Conservation (phyloP, 2,329 filamentous ascomycete species). For the Fusarium caatingaense region DNA sequence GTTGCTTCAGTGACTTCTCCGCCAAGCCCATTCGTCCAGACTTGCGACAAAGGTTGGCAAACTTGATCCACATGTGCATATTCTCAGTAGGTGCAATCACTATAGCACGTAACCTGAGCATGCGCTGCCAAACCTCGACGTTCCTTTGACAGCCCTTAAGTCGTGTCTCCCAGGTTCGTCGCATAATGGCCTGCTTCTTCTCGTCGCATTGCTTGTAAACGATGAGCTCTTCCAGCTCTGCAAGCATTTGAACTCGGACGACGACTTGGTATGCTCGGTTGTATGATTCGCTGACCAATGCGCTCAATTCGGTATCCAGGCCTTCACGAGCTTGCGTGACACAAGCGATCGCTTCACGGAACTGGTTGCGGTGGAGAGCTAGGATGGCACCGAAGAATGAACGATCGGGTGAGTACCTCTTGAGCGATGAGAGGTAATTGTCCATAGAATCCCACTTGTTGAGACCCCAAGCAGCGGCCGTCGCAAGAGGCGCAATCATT, state of each 20-base stretch:
- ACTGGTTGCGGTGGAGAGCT: conserved; percentile 94
- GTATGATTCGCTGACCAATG: conserved; percentile 97
- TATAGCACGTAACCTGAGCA: conserved; percentile 92
- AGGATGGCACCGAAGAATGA: conserved; percentile 98
- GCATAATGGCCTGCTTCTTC: conserved; percentile 90
- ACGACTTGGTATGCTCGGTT: conserved; percentile 98
- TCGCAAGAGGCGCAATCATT: conserved; percentile 91
- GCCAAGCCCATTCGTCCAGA: conserved; percentile 93
- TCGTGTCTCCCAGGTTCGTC: conserved; percentile 94
- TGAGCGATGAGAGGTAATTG: conserved; percentile 94
- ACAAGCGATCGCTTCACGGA: conserved; percentile 87
- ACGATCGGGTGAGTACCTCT: conserved; percentile 89
- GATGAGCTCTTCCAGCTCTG: conserved; percentile 97
- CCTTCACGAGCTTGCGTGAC: conserved; percentile 94
- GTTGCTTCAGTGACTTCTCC: conserved; percentile 91
- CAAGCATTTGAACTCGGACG: conserved; percentile 98
- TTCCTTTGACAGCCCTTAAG: conserved; percentile 96
- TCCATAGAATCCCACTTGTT: conserved; percentile 99
- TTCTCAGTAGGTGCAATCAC: conserved; percentile 94
- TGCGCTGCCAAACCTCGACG: conserved; percentile 97
- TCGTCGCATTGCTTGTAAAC: conserved; percentile 95
- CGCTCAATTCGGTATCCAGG: conserved; percentile 94
- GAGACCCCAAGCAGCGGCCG: conserved; percentile 95
- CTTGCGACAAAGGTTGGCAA: conserved; percentile 97
- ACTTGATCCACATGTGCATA: conserved; percentile 99